Evolutionary conservation across 1,139 yeast species (phyloP), one percentile per base, ranked within the genome.

Genomic region (Kluyveromyces sp.): DNA sequence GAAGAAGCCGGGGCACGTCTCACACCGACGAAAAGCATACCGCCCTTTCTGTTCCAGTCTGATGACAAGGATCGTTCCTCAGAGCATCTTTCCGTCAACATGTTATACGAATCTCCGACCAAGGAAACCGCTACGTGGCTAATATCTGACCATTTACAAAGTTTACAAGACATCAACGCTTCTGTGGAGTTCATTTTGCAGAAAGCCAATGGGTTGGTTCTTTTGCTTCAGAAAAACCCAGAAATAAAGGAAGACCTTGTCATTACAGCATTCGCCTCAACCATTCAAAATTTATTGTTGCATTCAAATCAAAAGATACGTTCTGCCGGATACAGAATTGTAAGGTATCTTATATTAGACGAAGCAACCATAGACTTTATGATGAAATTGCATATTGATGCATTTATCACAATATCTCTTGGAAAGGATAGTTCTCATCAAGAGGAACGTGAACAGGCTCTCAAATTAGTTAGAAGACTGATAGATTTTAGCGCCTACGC

Each of bases 371-470:
- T 74, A 11, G 66, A 73, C 9, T 56, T 73, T 35, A 68, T 79
- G 35, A 69, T 73, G 26, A 66, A 71, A 7, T 56, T 77, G 40
- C 75, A 78, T 46, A 58, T 86, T 9, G 84, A 86, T 48, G 72
- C 77, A 3, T 76, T 81, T 52, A 63, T 88, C 9, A 75, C 85
- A 3, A 69, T 80, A 16, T 73, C 94, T 0, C 65, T 92, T 42
- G 73, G 86, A 0, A 78, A 79, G 44, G 73, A 75, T 20, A 62
- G 69, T 28, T 64, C 75, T 13, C 65, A 69, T 36, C 70, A 77
- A 25, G 63, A 77, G 3, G 96, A 89, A 56, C 74, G 92, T 49
- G 80, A 80, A 38, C 89, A 89, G 56, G 95, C 95, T 0, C 56
- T 92, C 32, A 83, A 82, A 55, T 67, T 89, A 26, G 64, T 87